Base-by-base conservation (phyloP, 1,284 basidiomycete genomes). In the Rhodotorula mucilaginosa region DNA sequence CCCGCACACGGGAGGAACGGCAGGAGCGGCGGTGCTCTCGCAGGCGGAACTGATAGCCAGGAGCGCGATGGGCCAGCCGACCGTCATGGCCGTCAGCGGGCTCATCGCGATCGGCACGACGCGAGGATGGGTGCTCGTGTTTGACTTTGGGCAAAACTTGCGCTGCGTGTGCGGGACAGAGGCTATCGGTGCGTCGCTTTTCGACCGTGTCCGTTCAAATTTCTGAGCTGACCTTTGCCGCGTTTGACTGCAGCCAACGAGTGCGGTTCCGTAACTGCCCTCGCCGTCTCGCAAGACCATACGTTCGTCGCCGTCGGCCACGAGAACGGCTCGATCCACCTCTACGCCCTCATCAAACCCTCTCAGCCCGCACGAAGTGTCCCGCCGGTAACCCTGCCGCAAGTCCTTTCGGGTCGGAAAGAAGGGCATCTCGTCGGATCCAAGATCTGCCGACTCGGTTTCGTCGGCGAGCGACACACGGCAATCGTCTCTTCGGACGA, bases 281-380 rank as follows among this genome's bases (percentile, higher is more conserved):
- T 99, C 7, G 89, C 93, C 3, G 84, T 99, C 63, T 97, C 95
- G 5, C 89, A 92, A 74, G 97, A 99, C 79, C 92, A 94, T 77
- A 96, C 95, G 0, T 98, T 89, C 80, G 84, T 98, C 61, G 96
- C 90, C 0, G 90, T 91, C 2, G 97, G 97, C 1, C 93, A 98
- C 80, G 85, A 88, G 0, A 87, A 86, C 3, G 97, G 97, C 2
- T 86, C 92, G 77, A 88, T 99, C 57, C 89, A 91, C 77, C 84
- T 99, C 0, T 99, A 90, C 80, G 90, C 97, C 74, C 81, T 98
- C 63, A 86, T 88, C 62, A 85, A 86, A 48, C 90, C 93, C 0
- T 60, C 78, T 3, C 80, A 79, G 58, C 83, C 85, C 0, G 82
- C 83, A 6, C 88, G 93, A 1, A 84, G 86, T 31, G 91, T 95